phyloP scores from a whole-genome alignment of 1,284 basidiomycete species.

The Ustilago trichophora region DNA sequence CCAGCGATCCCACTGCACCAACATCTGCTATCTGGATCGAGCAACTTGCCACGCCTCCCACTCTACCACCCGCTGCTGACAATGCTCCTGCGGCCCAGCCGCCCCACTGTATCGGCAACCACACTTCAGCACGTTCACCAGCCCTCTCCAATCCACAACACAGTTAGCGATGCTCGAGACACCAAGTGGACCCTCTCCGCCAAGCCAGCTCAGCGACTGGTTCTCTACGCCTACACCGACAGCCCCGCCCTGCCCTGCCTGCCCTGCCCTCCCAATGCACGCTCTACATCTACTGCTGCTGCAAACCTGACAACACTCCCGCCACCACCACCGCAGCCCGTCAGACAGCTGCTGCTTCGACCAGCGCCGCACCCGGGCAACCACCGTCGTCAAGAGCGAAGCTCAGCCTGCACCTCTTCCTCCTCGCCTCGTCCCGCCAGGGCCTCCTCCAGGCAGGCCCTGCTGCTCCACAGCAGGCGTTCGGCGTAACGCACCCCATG shows the following conservation, averaged over 20 bases:
- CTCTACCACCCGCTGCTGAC: background rate
- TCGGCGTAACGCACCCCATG: constrained; percentile 34
- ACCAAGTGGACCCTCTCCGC: constrained; percentile 9
- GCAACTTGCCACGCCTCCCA: constrained; percentile 12
- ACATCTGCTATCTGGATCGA: constrained; percentile 36
- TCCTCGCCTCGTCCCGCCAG: constrained; percentile 9
- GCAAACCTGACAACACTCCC: background rate
- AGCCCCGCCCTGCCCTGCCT: no score
- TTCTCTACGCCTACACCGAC: constrained; percentile 34
- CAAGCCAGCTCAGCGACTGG: constrained; percentile 32
- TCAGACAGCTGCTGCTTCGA: background rate
- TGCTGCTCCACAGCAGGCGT: constrained; percentile 14
- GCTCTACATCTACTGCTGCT: background rate
- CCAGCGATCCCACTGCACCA: constrained; percentile 14
- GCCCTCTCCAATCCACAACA: no score
- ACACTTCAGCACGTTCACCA: background rate
- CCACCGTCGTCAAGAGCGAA: constrained; percentile 17
- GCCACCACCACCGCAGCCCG: constrained; percentile 6
- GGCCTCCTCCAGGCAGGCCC: constrained; percentile 12
- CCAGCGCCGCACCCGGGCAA: background rate
- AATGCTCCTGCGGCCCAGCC: no score
- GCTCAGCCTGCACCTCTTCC: constrained; percentile 6
- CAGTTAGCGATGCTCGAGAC: no score
- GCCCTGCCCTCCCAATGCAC: background rate
- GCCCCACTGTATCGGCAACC: no score